Evolutionary conservation across 2,329 filamentous ascomycete species (phyloP), one percentile per base, ranked within the genome.

Genomic region (Cryphonectria nitschkei): DNA sequence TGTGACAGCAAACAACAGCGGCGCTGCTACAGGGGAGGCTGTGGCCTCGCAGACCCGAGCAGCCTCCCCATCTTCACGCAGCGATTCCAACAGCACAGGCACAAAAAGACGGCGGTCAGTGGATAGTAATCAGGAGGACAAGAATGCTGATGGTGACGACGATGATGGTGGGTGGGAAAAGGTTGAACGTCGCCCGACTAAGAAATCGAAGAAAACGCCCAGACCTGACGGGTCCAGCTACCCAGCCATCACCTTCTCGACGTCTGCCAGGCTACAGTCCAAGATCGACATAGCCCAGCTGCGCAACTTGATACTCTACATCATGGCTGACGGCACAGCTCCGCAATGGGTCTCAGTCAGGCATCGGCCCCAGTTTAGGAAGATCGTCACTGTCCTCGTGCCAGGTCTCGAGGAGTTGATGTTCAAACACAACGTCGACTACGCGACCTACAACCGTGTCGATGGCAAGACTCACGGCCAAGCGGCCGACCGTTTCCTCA

Each of bases 401-500:
- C 96, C 96, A 14, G 96, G 96, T 0, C 82, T 99, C 34, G 95
- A 98, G 78, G 88, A 93, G 76, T 92, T 90, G 73, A 96, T 98
- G 92, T 97, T 98, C 82, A 89, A 92, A 79, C 86, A 88, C 16
- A 78, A 81, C 52, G 84, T 86, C 52, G 82, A 89, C 74, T 86
- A 85, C 65, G 78, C 80, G 13, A 81, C 78, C 1, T 88, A 85
- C 76, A 83, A 84, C 73, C 75, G 73, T 74, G 73, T 68, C 68
- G 76, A 65, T 41, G 75, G 78, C 32, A 75, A 76, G 70, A 72
- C 75, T 29, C 67, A 39, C 34, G 74, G 74, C 71, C 73, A 78
- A 74, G 78, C 79, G 65, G 77, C 78, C 46, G 77, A 81, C 26
- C 77, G 82, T 58, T 74, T 80, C 19, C 73, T 76, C n/a, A 83